Conservation (phyloP, 306 rosid genomes). For the Citrullus mucosospermus region DNA sequence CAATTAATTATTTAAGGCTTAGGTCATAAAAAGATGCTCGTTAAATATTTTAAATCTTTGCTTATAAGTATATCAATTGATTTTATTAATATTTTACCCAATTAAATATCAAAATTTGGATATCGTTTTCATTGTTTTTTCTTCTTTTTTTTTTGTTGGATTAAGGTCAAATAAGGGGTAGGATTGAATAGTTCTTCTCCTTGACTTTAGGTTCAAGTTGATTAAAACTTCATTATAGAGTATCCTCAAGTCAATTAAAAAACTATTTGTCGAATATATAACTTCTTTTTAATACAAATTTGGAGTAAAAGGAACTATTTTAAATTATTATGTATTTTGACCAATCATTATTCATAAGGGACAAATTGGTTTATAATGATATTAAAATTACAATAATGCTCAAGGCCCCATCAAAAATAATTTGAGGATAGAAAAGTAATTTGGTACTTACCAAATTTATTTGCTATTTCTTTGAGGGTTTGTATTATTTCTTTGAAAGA, state of each 20-base stretch:
- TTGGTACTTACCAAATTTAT: background rate
- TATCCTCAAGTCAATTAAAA: background rate
- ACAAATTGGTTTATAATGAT: background rate
- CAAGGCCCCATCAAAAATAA: background rate
- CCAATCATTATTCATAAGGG: background rate
- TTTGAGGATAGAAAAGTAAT: background rate
- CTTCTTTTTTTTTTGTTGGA: background rate
- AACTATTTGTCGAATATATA: background rate
- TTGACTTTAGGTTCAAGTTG: conserved; percentile 8
- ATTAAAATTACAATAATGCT: background rate
- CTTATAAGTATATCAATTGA: background rate
- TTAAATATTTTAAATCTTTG: background rate
- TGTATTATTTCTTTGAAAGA: background rate
- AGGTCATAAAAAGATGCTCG: background rate
- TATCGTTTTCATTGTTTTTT: background rate
- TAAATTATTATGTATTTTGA: background rate
- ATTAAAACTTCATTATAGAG: background rate
- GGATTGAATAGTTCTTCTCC: conserved; percentile 1
- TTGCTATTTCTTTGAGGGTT: background rate
- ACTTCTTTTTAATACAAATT: background rate
- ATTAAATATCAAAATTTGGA: background rate
- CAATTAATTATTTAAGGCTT: background rate
- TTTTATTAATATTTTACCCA: background rate
- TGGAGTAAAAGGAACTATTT: background rate
- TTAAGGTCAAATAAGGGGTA: background rate